phyloP scores from a whole-genome alignment of 257 asterid species.

The Ilex aquifolium region DNA sequence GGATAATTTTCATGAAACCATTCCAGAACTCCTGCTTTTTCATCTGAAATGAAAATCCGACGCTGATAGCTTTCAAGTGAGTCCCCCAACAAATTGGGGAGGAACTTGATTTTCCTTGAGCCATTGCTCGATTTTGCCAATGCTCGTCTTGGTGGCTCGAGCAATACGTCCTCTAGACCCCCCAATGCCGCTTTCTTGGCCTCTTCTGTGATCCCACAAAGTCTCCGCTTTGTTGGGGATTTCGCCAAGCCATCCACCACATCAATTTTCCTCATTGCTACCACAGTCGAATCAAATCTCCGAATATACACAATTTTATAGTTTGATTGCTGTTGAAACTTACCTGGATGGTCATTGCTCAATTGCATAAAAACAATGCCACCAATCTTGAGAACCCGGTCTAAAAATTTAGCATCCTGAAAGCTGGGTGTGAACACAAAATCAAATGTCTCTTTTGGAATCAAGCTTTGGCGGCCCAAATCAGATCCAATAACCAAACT shows the following conservation, averaged over 20 bases:
- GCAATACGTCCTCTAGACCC: slow-evolving; percentile 43
- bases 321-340: slow-evolving; percentile 7
- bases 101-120: slow-evolving; percentile 51
- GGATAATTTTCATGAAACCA: slow-evolving; percentile 76
- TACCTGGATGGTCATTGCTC: slow-evolving; percentile 30
- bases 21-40: slow-evolving; percentile 28
- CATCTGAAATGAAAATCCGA: slow-evolving; percentile 59
- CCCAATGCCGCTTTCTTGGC: slow-evolving; percentile 33
- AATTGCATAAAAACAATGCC: slow-evolving; percentile 55
- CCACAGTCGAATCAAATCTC: slow-evolving; percentile 4
- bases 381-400: slow-evolving; percentile 31
- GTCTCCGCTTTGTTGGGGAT: slow-evolving; percentile 1
- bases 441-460: slow-evolving; percentile 42
- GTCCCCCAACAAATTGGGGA: slow-evolving; percentile 61
- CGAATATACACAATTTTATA: slow-evolving; percentile 11
- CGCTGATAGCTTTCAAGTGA: slow-evolving; percentile 48
- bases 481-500: slow-evolving; percentile 33
- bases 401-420: slow-evolving; percentile 22
- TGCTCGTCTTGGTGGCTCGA: slow-evolving; percentile 44
- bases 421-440: slow-evolving; percentile 38
- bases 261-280: slow-evolving; percentile 14
- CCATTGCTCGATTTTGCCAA: slow-evolving; percentile 14
- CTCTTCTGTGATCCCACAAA: slow-evolving; percentile 4
- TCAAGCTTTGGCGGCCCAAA: slow-evolving; percentile 10
- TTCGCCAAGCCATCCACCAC: background rate